Evolutionary conservation across 2,329 filamentous ascomycete species (phyloP).

Genomic region (Scedosporium minutisporum): DNA sequence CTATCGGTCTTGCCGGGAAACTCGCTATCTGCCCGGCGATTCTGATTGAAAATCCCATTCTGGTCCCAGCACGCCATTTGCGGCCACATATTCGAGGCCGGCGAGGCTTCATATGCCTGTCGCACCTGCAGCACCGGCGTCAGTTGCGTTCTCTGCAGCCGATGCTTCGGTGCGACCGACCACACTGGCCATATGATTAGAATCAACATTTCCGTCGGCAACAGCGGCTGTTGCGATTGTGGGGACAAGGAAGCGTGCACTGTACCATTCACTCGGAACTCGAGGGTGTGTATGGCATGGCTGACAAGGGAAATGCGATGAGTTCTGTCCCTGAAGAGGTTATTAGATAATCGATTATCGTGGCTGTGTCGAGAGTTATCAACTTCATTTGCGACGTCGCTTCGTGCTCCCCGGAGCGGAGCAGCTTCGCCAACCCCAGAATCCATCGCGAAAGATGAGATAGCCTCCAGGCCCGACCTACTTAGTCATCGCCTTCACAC

Average conservation of each 20-base stretch:
- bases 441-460: constrained; percentile 73
- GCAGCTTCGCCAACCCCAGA: constrained; percentile 74
- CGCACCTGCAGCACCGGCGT: constrained; percentile 91
- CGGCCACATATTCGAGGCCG: constrained; percentile 92
- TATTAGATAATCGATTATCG: constrained; percentile 64
- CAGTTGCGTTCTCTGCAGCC: constrained; percentile 87
- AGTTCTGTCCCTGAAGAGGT: constrained; percentile 64
- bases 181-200: constrained; percentile 88
- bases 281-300: constrained; percentile 31
- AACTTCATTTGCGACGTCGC: constrained; percentile 98
- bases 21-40: too few relatives aligned
- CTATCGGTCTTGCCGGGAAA: too few relatives aligned
- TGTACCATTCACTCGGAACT: constrained; percentile 83
- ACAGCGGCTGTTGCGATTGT: constrained; percentile 95
- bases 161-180: constrained; percentile 91
- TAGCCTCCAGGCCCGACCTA: constrained; percentile 63
- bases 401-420: constrained; percentile 95
- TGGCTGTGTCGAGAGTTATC: constrained; percentile 75
- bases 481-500: too few relatives aligned
- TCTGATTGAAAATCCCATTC: too few relatives aligned
- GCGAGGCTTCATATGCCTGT: constrained; percentile 90
- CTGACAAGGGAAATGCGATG: constrained; percentile 51
- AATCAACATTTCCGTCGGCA: constrained; percentile 78
- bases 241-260: constrained; percentile 88
- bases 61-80: too few relatives aligned